phyloP scores from a whole-genome alignment of 2,329 filamentous ascomycete species.

The Venturia pyrina region DNA sequence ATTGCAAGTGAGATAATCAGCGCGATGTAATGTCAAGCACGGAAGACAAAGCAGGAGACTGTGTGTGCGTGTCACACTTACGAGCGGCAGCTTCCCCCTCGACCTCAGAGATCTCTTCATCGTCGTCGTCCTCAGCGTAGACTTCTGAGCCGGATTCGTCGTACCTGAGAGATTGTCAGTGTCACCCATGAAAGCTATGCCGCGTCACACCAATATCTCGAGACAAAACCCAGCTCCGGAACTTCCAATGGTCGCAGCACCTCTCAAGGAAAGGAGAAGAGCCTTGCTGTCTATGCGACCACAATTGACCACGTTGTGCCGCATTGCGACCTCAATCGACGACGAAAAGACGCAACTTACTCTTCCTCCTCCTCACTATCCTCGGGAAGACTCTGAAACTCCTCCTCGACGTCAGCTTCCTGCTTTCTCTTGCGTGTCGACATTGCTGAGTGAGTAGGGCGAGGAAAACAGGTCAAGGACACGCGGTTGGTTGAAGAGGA shows the following conservation, averaged over 20 bases:
- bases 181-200: conserved; percentile 16
- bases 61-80: conserved; percentile 5
- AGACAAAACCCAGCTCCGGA: not conserved
- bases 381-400: conserved; percentile 34
- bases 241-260: not conserved
- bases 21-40: not conserved
- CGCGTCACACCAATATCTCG: not conserved
- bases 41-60: not conserved
- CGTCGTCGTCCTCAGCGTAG: conserved; percentile 25
- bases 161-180: conserved; percentile 20
- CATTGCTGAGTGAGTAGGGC: conserved; percentile 18
- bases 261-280: not conserved
- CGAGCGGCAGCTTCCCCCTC: conserved; percentile 24
- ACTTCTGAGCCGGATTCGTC: conserved; percentile 25
- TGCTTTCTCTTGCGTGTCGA: conserved; percentile 36
- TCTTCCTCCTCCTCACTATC: conserved; percentile 34
- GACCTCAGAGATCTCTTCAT: conserved; percentile 19
- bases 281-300: not conserved
- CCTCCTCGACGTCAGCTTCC: conserved; percentile 31
- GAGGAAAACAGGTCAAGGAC: not conserved
- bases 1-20: not conserved
- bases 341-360: conserved; percentile 30
- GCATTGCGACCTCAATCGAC: not conserved
- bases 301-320: conserved; percentile 5
- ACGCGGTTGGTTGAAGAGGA: not conserved